Percentiles rank a stretch among this genome's conserved stretches.
These are phyloP conservation scores for Daldinia vernicosa DNA, from an alignment of 495 filamentous ascomycete genomes.

Conservation along the genomic window DNA sequence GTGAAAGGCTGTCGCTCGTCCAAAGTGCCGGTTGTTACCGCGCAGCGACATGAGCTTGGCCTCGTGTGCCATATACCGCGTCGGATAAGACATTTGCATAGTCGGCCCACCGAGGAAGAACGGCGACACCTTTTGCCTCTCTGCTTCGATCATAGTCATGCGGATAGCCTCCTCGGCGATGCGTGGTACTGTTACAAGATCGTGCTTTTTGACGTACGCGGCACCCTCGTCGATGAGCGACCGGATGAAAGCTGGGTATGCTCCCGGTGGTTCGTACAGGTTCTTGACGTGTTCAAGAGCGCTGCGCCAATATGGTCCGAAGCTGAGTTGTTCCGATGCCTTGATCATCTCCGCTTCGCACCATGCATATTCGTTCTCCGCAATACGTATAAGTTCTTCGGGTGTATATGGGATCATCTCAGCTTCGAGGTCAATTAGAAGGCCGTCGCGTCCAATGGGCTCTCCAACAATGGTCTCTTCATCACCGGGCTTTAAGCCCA, in stretches of 20 bases:
- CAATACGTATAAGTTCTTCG: constrained; percentile 60
- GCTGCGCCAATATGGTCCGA: constrained; percentile 49
- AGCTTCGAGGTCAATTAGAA: constrained; percentile 52
- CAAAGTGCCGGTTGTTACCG: constrained; percentile 62
- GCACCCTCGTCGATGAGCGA: constrained; percentile 52
- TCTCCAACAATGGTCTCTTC: constrained; percentile 60
- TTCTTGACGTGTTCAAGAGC: constrained; percentile 64
- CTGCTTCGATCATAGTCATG: constrained; percentile 63
- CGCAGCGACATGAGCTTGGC: constrained; percentile 63
- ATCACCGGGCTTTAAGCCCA: constrained; percentile 51
- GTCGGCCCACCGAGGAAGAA: constrained; percentile 62
- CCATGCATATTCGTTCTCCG: constrained; percentile 53
- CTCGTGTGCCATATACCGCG: constrained; percentile 56
- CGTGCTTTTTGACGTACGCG: constrained; percentile 54
- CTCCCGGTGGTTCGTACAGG: constrained; percentile 57
- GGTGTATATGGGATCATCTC: constrained; percentile 60
- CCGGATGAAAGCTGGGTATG: constrained; percentile 58
- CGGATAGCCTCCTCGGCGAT: constrained; percentile 59
- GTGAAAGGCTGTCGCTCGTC: constrained; percentile 62
- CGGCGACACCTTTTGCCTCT: constrained; percentile 57
- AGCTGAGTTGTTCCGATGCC: constrained; percentile 47
- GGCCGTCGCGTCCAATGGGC: constrained; percentile 57
- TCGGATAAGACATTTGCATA: constrained; percentile 63
- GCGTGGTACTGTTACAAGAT: constrained; percentile 60
- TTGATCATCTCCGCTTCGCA: constrained; percentile 55